Conservation (phyloP, 2,329 filamentous ascomycete species). For the Elsinoe australis region DNA sequence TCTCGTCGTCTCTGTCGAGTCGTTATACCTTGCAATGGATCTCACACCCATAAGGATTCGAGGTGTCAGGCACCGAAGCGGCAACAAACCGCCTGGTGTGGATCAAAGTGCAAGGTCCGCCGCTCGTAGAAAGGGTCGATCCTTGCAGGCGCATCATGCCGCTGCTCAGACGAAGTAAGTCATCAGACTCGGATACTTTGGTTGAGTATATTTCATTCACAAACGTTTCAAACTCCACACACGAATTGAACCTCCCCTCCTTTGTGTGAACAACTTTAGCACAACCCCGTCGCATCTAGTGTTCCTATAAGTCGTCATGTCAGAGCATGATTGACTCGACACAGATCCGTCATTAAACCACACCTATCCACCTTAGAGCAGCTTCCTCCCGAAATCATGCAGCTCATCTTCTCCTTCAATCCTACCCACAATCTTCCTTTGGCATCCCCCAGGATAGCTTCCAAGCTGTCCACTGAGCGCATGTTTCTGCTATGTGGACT, state of each 20-base stretch:
- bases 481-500: slow-evolving; percentile 26
- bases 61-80: slow-evolving; percentile 22
- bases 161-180: background rate
- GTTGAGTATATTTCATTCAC: too few species aligned
- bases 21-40: slow-evolving; percentile 18
- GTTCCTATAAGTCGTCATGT: background rate
- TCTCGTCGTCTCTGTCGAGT: too few species aligned
- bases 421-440: slow-evolving; percentile 28
- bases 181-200: too few species aligned
- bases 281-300: too few species aligned
- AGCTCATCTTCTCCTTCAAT: slow-evolving; percentile 29
- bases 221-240: too few species aligned
- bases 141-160: background rate
- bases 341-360: slow-evolving; percentile 1
- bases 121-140: background rate
- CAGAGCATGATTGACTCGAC: slow-evolving; percentile 7
- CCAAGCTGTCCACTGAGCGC: slow-evolving; percentile 28
- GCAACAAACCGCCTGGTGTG: background rate
- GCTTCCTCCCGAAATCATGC: slow-evolving; percentile 31
- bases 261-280: too few species aligned
- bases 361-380: slow-evolving; percentile 27
- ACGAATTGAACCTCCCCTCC: too few species aligned
- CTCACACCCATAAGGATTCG: slow-evolving; percentile 29
- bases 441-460: slow-evolving; percentile 25
- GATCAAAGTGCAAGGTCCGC: background rate